Evolutionary conservation across 345 rosid species (phyloP), one percentile per base, ranked within the genome.

Genomic region (Syzygium aromaticum): DNA sequence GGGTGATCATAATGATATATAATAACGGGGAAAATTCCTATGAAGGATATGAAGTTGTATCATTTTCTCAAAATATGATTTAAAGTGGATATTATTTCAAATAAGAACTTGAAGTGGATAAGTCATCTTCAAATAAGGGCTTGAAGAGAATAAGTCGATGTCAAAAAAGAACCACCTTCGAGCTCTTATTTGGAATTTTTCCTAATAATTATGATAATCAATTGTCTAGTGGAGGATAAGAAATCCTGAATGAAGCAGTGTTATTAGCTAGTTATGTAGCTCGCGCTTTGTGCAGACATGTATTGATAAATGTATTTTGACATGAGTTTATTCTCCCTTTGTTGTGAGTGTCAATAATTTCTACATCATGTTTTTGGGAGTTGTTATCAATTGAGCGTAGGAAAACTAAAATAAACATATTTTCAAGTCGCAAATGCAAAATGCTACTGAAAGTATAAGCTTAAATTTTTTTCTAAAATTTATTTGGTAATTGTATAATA

Each of bases 401-500:
- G 8, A 1, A 38, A 9, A 19, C 19, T 23, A 6, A 0, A 33
- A 7, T 9, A 38, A 2, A 33, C 7, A 3, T 4, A 73, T 19
- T 19, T 9, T 9, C 1, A 0, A 16, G 16, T 73, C 7, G 7
- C 27, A 73, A 6, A 11, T 73, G 21, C 27, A 38, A 19, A 21
- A 5, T 19, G 82, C 25, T 4, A 10, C 49, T 1, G 49, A 21
- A 73, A 38, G 82, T 73, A 4, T 38, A 19, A 40, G 9, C 82
- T 25, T 19, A 2, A 38, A 38, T 0, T 73, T 19, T 9, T 73
- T 38, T 7, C 49, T 73, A 38, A 38, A 19, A 43, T 43, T 43
- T 6, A 43, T 16, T 64, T 16, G 43, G 43, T 30, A 30, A 11
- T 8, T 11, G 12, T 64, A 16, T 33, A 3, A 30, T 64, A 5